A percentile compares a stretch with the other conserved stretches of the same genome.
phyloP scores from a whole-genome alignment of 140 eudicot species.

The Cichorium intybus region DNA sequence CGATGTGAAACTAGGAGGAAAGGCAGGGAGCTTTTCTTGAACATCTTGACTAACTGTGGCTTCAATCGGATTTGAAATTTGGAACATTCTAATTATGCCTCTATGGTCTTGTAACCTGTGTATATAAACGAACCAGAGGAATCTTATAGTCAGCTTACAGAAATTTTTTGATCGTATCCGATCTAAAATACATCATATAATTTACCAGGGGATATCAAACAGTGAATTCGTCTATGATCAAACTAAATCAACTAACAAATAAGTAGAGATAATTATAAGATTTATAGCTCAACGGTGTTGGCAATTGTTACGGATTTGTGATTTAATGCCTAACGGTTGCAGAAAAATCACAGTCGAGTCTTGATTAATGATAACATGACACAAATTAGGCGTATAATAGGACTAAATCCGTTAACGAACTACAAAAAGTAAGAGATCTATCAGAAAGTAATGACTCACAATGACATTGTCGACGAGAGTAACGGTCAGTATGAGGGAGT shows the following conservation, averaged over 20 bases:
- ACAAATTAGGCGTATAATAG: background rate
- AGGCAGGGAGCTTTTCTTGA: slow-evolving; percentile 42
- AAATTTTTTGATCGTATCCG: background rate
- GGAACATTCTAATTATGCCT: background rate
- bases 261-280: background rate
- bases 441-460: slow-evolving; percentile 27
- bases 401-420: background rate
- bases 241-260: slow-evolving; percentile 10
- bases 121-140: background rate
- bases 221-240: background rate
- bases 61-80: slow-evolving; percentile 11
- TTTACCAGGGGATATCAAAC: background rate
- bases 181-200: background rate
- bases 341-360: background rate
- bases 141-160: slow-evolving; percentile 7
- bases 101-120: background rate
- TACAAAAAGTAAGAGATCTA: background rate
- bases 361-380: background rate
- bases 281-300: background rate
- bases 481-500: slow-evolving; percentile 40
- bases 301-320: slow-evolving; percentile 10
- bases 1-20: slow-evolving; percentile 85
- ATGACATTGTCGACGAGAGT: slow-evolving; percentile 34
- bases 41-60: slow-evolving; percentile 21
- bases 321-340: background rate